Evolutionary conservation across 805 yeast genomes (phyloP).

Genomic region (Cephaloascus fragrans): DNA sequence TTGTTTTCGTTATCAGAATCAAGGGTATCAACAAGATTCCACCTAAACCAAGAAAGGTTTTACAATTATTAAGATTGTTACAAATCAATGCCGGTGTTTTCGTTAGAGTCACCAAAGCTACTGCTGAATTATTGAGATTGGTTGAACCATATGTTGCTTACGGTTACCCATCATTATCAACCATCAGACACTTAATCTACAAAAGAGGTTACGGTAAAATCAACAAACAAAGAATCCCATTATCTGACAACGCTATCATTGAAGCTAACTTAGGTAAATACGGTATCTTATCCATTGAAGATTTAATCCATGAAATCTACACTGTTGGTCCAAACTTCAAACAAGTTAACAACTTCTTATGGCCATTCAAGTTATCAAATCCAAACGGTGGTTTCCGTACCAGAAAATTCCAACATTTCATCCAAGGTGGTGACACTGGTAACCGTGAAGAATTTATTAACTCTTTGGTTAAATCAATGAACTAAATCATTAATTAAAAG

Average conservation of each 20-base stretch:
- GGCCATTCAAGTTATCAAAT: constrained; percentile 96
- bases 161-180: constrained; percentile 93
- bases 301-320: constrained; percentile 91
- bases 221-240: constrained; percentile 90
- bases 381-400: constrained; percentile 98
- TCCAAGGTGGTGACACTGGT: constrained; percentile 98
- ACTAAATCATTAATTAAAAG: constrained; percentile 56
- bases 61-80: constrained; percentile 86
- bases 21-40: constrained; percentile 99
- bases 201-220: constrained; percentile 98
- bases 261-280: constrained; percentile 85
- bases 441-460: constrained; percentile 95
- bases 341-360: constrained; percentile 96
- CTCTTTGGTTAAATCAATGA: constrained; percentile 89
- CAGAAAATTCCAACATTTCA: constrained; percentile 94
- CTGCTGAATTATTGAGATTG: constrained; percentile 82
- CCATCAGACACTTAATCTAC: constrained; percentile 88
- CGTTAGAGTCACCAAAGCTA: constrained; percentile 93
- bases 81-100: constrained; percentile 94
- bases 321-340: constrained; percentile 98
- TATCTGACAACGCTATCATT: constrained; percentile 79
- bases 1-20: constrained; percentile 94
- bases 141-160: constrained; percentile 95
- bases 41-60: constrained; percentile 98
- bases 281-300: constrained; percentile 89